Conservation (phyloP, 768 basidiomycete genomes). For the Piloderma croceum region DNA sequence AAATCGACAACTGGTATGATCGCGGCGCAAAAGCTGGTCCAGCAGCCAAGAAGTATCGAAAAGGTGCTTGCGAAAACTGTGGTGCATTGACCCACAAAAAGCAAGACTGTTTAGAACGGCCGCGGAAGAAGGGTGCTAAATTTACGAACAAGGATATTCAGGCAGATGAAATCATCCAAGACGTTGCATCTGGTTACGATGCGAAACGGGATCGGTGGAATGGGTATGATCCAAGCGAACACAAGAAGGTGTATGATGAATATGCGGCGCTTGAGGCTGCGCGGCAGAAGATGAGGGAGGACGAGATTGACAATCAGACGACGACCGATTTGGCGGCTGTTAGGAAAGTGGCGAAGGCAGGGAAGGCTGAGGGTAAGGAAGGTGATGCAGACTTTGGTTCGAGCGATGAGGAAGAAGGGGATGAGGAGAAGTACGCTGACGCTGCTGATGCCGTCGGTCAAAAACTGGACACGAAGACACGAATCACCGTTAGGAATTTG, state of each 20-base stretch:
- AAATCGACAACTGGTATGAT: conserved; percentile 89
- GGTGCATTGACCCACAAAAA: conserved; percentile 93
- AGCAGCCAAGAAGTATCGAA: conserved; percentile 93
- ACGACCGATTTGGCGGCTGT: conserved; percentile 88
- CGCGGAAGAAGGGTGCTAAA: conserved; percentile 92
- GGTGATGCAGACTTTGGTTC: conserved; percentile 92
- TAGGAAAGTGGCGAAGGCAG: conserved; percentile 91
- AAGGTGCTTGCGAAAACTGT: conserved; percentile 98
- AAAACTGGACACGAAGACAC: conserved; percentile 95
- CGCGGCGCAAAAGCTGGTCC: conserved; percentile 80
- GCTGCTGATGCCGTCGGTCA: conserved; percentile 97
- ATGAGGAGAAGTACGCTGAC: conserved; percentile 98
- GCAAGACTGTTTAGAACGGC: conserved; percentile 91
- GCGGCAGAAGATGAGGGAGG: conserved; percentile 85
- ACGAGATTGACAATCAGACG: conserved; percentile 96
- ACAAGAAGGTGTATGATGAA: conserved; percentile 86
- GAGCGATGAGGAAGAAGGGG: conserved; percentile 91
- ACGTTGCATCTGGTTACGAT: conserved; percentile 73
- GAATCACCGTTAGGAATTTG: conserved; percentile 95
- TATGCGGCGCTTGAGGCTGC: conserved; percentile 91
- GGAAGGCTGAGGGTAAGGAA: conserved; percentile 64
- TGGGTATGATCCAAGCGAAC: conserved; percentile 88
- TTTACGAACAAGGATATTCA: conserved; percentile 87
- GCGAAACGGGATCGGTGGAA: conserved; percentile 98
- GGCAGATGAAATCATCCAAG: conserved; percentile 86